A percentile compares a stretch with the other conserved stretches of the same genome.
Evolutionary conservation across 768 basidiomycete species (phyloP).

Genomic region (Trametes gibbosa): DNA sequence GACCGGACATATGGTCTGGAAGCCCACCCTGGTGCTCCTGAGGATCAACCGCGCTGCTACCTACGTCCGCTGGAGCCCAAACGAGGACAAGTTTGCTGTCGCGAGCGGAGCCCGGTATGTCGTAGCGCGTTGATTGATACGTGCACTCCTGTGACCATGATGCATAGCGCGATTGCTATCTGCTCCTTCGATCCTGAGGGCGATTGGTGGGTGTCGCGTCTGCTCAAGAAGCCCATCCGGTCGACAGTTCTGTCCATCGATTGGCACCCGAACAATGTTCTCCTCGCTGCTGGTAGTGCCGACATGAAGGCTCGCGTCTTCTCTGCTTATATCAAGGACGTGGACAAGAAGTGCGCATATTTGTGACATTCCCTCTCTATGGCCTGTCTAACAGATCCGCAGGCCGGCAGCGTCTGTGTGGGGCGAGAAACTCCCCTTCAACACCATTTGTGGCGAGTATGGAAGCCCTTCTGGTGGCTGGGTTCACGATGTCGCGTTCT

Average conservation of each 20-base stretch:
- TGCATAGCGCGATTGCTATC: constrained; percentile 82
- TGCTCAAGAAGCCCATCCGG: constrained; percentile 95
- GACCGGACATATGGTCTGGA: constrained; percentile 78
- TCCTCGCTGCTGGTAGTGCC: constrained; percentile 94
- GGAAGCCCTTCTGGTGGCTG: constrained; percentile 87
- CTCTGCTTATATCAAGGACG: constrained; percentile 97
- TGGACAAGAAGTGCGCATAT: constrained; percentile 78
- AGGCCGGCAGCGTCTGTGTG: constrained; percentile 89
- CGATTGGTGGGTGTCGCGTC: constrained; percentile 99
- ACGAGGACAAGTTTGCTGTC: constrained; percentile 98
- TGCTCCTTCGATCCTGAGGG: constrained; percentile 97
- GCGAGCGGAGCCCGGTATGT: constrained; percentile 88
- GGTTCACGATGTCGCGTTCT: constrained; percentile 96
- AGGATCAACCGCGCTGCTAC: constrained; percentile 97
- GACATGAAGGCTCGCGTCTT: constrained; percentile 98
- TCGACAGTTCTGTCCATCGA: constrained; percentile 93
- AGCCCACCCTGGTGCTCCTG: constrained; percentile 93
- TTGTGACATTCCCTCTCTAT: constrained; percentile 1
- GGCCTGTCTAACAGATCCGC: neutral
- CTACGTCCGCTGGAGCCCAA: constrained; percentile 92
- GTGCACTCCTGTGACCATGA: neutral
- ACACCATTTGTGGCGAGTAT: constrained; percentile 96
- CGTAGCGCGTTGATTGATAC: neutral
- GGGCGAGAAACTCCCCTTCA: constrained; percentile 99
- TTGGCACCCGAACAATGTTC: constrained; percentile 99